Percentiles rank a stretch among this genome's conserved stretches.
Conservation (phyloP, 1,284 basidiomycete genomes). For the Naganishia liquefaciens region DNA sequence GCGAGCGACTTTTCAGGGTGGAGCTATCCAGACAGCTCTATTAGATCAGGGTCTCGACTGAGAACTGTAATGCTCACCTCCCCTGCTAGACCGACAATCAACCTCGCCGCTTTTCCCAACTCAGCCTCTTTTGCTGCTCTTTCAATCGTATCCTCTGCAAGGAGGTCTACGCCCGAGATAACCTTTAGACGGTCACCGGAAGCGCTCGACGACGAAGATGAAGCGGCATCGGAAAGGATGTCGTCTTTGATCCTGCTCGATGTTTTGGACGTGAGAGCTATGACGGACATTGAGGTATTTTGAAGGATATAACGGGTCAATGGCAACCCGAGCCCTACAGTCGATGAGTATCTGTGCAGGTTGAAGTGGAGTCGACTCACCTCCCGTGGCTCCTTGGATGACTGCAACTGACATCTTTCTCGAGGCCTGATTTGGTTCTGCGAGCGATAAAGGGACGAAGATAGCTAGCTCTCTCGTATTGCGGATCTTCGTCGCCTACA, state of each 20-base stretch:
- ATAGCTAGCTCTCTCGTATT: too few species aligned
- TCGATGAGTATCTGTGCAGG: neutral
- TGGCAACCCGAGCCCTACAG: slow-evolving; percentile 40
- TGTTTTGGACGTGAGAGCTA: slow-evolving; percentile 54
- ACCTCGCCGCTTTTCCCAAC: slow-evolving; percentile 50
- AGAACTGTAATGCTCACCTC: slow-evolving; percentile 43
- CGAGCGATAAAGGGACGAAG: too few species aligned
- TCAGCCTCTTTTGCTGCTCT: slow-evolving; percentile 50
- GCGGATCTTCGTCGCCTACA: too few species aligned
- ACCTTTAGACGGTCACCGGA: slow-evolving; percentile 48
- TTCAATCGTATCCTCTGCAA: slow-evolving; percentile 52
- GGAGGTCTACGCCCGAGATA: slow-evolving; percentile 51
- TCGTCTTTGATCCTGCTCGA: slow-evolving; percentile 41
- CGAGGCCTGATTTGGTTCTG: neutral
- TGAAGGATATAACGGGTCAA: slow-evolving; percentile 48
- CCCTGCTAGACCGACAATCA: slow-evolving; percentile 57
- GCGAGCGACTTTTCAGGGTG: slow-evolving; percentile 57
- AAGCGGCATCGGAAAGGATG: slow-evolving; percentile 40
- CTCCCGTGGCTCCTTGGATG: slow-evolving; percentile 43
- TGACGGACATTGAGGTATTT: slow-evolving; percentile 53
- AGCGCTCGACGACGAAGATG: neutral
- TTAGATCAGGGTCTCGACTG: neutral
- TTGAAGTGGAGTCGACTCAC: neutral
- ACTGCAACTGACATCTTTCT: slow-evolving; percentile 45
- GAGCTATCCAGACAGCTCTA: slow-evolving; percentile 42